Percentiles rank a stretch among this genome's conserved stretches.
Conservation (phyloP, 2,329 filamentous ascomycete genomes). For the Aspergillus melleus region DNA sequence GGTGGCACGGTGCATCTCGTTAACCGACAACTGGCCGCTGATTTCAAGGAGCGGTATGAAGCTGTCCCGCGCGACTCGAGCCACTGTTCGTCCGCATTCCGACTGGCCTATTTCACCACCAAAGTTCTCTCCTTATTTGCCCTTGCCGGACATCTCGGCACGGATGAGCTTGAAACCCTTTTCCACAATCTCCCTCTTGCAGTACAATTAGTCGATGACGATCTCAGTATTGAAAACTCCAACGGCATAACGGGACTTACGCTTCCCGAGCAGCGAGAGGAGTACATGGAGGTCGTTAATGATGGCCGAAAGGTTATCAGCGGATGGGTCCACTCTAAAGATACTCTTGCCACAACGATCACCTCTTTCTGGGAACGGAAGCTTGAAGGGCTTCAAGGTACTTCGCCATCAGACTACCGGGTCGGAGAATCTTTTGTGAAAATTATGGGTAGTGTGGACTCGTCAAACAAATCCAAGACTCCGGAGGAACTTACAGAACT, state of each 20-base stretch:
- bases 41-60: conserved; percentile 24
- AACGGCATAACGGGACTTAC: conserved; percentile 55
- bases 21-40: conserved; percentile 29
- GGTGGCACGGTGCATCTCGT: conserved; percentile 70
- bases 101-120: conserved; percentile 71
- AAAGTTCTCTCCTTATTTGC: conserved; percentile 54
- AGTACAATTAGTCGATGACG: conserved; percentile 59
- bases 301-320: conserved; percentile 52
- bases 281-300: conserved; percentile 54
- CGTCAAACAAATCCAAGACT: conserved; percentile 25
- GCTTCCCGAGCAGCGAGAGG: conserved; percentile 51
- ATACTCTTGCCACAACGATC: conserved; percentile 18
- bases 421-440: conserved; percentile 43
- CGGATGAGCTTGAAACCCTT: conserved; percentile 40
- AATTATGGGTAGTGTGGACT: conserved; percentile 36
- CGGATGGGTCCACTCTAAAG: conserved; percentile 39
- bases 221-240: conserved; percentile 56
- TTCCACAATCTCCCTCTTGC: conserved; percentile 56
- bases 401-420: conserved; percentile 37
- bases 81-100: conserved; percentile 70
- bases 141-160: conserved; percentile 31
- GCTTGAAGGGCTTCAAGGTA: conserved; percentile 31
- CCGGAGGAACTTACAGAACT: conserved; percentile 35
- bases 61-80: conserved; percentile 61
- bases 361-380: conserved; percentile 36